phyloP scores from a whole-genome alignment of 2,329 filamentous ascomycete species.

The Nemania bipapillata region DNA sequence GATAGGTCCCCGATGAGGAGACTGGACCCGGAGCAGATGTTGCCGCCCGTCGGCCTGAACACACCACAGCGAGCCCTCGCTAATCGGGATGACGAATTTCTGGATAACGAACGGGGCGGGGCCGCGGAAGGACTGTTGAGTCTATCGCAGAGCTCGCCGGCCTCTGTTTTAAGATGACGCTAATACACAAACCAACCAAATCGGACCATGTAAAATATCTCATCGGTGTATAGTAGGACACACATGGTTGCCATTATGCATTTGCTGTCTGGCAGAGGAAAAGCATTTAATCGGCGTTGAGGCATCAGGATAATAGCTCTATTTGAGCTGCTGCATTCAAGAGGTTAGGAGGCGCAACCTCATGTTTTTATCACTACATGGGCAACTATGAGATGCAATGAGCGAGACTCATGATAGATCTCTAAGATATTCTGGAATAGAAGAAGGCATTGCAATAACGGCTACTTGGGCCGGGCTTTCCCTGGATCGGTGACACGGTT shows the following conservation, averaged over 20 bases:
- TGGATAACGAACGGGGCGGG: constrained; percentile 60
- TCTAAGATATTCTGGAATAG: constrained; percentile 1
- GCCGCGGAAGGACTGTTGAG: constrained; percentile 65
- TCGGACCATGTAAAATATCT: constrained; percentile 27
- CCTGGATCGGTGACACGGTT: constrained; percentile 5
- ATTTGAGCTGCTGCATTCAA: constrained; percentile 11
- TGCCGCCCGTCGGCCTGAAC: constrained; percentile 19
- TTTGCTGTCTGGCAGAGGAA: constrained; percentile 1
- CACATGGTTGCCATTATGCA: constrained; percentile 7
- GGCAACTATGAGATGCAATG: constrained; percentile 10
- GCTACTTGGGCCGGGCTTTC: neutral
- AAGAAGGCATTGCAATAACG: neutral
- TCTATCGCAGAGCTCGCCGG: constrained; percentile 53
- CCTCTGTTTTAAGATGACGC: constrained; percentile 26
- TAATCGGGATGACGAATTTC: constrained; percentile 48
- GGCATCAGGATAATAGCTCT: constrained; percentile 5
- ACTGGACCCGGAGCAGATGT: constrained; percentile 35
- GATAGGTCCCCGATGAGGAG: constrained; percentile 34
- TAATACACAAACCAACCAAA: neutral
- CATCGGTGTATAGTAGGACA: constrained; percentile 9
- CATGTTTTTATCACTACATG: neutral
- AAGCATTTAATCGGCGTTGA: constrained; percentile 34
- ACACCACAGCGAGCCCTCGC: constrained; percentile 36
- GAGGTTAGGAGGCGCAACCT: constrained; percentile 2
- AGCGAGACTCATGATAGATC: neutral